Conservation (phyloP, 495 filamentous ascomycete genomes). For the Cercophora scortea region DNA sequence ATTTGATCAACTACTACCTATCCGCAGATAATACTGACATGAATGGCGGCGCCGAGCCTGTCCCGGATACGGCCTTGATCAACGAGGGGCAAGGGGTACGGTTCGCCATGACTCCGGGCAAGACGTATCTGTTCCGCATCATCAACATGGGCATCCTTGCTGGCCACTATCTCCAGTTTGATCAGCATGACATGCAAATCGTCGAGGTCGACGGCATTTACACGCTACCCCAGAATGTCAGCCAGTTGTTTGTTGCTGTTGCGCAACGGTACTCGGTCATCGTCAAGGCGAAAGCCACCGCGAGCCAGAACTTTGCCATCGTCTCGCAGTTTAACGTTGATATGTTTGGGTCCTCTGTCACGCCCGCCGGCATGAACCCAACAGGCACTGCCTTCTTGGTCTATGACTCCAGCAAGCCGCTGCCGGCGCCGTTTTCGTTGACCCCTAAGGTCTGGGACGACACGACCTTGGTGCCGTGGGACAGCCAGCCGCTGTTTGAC, state of each 20-base stretch:
- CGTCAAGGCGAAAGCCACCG: conserved; percentile 26
- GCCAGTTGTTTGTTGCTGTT: conserved; percentile 30
- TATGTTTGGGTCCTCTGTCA: conserved; percentile 8
- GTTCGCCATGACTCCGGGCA: conserved; percentile 25
- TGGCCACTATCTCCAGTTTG: conserved; percentile 48
- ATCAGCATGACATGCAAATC: conserved; percentile 27
- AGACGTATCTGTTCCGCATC: conserved; percentile 60
- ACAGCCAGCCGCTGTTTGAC: conserved; percentile 4
- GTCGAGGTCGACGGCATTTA: conserved; percentile 46
- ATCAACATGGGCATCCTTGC: conserved; percentile 56
- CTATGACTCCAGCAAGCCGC: conserved; percentile 45
- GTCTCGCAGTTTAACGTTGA: conserved; percentile 22
- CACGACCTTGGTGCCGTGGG: conserved; percentile 36
- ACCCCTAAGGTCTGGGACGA: conserved; percentile 51
- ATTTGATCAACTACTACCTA: conserved; percentile 38
- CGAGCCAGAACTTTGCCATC: conserved; percentile 20
- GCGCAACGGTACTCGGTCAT: conserved; percentile 54
- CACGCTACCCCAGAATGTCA: conserved; percentile 8
- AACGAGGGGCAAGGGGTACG: conserved; percentile 47
- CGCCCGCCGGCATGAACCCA: conserved; percentile 2
- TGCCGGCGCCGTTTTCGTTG: conserved; percentile 30
- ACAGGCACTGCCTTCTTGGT: conserved; percentile 41
- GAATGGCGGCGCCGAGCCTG: conserved; percentile 37
- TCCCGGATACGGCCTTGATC: conserved; percentile 49
- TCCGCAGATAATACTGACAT: conserved; percentile 32